Evolutionary conservation across 495 filamentous ascomycete genomes (phyloP).

Genomic region (Talaromyces trachyspermus): DNA sequence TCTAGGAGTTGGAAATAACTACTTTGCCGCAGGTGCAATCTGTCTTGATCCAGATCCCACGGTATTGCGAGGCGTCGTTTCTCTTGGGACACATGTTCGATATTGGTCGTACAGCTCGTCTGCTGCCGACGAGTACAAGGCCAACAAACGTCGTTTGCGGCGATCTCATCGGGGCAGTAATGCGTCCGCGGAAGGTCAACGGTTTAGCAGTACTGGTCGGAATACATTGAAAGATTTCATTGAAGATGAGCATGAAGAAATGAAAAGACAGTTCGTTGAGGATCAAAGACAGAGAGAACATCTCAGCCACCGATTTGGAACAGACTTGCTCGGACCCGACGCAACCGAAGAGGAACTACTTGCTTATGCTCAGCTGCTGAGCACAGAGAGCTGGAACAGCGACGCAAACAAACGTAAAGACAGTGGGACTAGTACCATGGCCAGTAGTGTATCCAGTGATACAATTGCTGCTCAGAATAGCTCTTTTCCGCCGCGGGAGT

Average conservation of each 20-base stretch:
- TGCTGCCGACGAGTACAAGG: constrained; percentile 56
- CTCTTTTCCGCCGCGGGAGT: constrained; percentile 41
- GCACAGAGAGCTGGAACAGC: constrained; percentile 62
- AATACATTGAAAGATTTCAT: constrained; percentile 72
- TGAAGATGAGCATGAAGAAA: constrained; percentile 69
- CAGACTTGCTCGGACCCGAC: constrained; percentile 63
- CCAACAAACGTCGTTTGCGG: constrained; percentile 54
- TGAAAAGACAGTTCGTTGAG: constrained; percentile 64
- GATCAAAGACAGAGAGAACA: constrained; percentile 53
- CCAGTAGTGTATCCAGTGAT: constrained; percentile 38
- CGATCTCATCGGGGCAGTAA: constrained; percentile 54
- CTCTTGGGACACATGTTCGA: constrained; percentile 76
- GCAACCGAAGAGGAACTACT: constrained; percentile 83
- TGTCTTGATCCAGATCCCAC: constrained; percentile 85
- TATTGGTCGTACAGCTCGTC: constrained; percentile 91
- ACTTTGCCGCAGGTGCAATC: constrained; percentile 77
- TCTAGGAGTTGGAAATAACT: constrained; percentile 63
- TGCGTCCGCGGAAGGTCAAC: constrained; percentile 40
- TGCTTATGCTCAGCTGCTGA: constrained; percentile 82
- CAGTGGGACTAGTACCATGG: constrained; percentile 39
- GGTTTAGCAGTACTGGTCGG: constrained; percentile 52
- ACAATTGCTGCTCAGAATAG: constrained; percentile 36
- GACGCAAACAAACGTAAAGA: constrained; percentile 53
- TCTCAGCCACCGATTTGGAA: constrained; percentile 70
- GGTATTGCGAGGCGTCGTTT: constrained; percentile 81